These are phyloP conservation scores for Cladosporium sp. DNA, from an alignment of 2,329 filamentous ascomycete species.

Conservation along the genomic window DNA sequence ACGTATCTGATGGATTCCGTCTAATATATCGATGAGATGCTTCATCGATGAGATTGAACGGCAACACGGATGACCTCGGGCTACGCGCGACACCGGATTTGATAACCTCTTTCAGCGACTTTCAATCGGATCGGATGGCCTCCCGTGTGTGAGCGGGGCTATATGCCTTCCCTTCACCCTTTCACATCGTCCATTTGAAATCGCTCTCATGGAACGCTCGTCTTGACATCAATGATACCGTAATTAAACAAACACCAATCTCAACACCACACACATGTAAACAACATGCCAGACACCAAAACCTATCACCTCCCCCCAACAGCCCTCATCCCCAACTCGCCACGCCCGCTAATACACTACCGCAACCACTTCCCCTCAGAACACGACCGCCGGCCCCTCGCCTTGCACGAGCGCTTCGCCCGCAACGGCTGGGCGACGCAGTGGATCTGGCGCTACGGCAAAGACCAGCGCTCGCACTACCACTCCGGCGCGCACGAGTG, in stretches of 20 bases:
- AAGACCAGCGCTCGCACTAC: conserved; percentile 38
- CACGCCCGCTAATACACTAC: conserved; percentile 49
- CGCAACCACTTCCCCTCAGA: conserved; percentile 33
- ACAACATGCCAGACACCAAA: conserved; percentile 27
- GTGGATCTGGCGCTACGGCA: conserved; percentile 54
- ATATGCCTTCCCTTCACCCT: no score
- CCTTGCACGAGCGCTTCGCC: conserved; percentile 41
- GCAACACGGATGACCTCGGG: no score
- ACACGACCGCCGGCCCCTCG: conserved; percentile 17
- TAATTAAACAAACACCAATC: no score
- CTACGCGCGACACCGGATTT: neutral
- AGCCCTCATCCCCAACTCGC: conserved; percentile 46
- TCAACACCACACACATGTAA: no score
- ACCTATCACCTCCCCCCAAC: conserved; percentile 40
- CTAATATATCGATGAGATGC: no score
- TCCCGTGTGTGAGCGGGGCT: neutral
- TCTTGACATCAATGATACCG: no score
- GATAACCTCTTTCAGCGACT: conserved; percentile 2
- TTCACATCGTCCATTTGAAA: no score
- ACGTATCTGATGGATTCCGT: no score
- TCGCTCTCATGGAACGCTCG: no score
- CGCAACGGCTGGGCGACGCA: conserved; percentile 48
- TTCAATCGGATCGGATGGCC: neutral
- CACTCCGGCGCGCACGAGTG: conserved; percentile 52
- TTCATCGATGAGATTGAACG: no score